Conservation (phyloP, 129 eudicot species). For the Apium graveolens region DNA sequence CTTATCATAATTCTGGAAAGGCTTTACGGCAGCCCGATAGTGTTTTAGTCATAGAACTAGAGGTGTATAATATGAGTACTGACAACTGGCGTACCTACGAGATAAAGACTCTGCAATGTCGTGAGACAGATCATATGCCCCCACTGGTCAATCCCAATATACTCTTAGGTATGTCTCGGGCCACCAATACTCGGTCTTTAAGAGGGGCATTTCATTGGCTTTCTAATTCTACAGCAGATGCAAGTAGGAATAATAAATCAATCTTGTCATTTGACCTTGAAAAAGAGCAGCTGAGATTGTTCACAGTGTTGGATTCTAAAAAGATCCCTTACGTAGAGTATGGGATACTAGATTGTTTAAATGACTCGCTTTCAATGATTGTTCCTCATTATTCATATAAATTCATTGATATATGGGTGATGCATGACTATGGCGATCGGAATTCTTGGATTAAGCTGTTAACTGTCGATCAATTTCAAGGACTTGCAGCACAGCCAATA, state of each 20-base stretch:
- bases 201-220: slow-evolving; percentile 4
- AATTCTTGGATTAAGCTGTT: background rate
- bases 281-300: background rate
- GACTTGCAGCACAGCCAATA: background rate
- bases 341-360: background rate
- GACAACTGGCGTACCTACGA: background rate
- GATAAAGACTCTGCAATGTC: slow-evolving; percentile 4
- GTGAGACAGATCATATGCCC: background rate
- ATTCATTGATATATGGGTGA: background rate
- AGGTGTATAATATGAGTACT: background rate
- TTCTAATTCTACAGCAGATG: background rate
- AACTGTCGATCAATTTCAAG: background rate
- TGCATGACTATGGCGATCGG: background rate
- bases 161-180: background rate
- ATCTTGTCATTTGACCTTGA: background rate
- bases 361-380: background rate
- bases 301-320: background rate
- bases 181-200: background rate
- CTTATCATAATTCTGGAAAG: background rate
- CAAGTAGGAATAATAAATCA: background rate
- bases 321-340: background rate
- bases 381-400: background rate
- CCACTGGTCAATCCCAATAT: background rate
- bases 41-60: background rate
- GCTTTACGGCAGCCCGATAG: background rate